Percentiles rank a stretch among this genome's conserved stretches.
These are phyloP conservation scores for Xylaria sp. DNA, from an alignment of 2,329 filamentous ascomycete genomes.

Conservation along the genomic window DNA sequence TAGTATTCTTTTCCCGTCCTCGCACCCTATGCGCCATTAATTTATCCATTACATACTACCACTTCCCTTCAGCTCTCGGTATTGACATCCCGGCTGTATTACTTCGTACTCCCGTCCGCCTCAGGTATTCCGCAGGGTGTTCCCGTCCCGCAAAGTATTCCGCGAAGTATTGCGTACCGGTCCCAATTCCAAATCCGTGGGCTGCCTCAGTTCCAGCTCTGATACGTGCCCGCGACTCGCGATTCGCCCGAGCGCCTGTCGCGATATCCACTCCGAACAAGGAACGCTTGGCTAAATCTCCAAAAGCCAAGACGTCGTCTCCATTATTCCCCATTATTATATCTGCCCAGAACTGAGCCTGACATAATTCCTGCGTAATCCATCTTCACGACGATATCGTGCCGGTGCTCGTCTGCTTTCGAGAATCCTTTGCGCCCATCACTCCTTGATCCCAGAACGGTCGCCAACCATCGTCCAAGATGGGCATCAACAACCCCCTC, in stretches of 20 bases:
- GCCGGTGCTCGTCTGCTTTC: neutral
- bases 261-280: slow-evolving; percentile 1
- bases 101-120: neutral
- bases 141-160: too few species aligned
- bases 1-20: neutral
- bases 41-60: neutral
- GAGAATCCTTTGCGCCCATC: slow-evolving; percentile 1
- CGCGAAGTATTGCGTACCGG: too few species aligned
- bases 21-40: neutral
- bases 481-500: slow-evolving; percentile 63
- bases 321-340: neutral
- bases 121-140: neutral
- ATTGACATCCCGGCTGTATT: neutral
- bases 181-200: neutral
- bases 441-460: neutral
- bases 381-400: slow-evolving; percentile 1
- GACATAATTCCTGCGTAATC: slow-evolving; percentile 14
- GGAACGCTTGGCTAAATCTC: neutral
- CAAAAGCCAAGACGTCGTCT: neutral
- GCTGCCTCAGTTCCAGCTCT: neutral
- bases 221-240: neutral
- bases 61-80: neutral
- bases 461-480: slow-evolving; percentile 30
- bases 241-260: neutral
- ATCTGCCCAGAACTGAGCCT: neutral